Percentiles rank a stretch among this genome's conserved stretches.
Conservation (phyloP, 2,329 filamentous ascomycete genomes). For the Seiridium unicorne region DNA sequence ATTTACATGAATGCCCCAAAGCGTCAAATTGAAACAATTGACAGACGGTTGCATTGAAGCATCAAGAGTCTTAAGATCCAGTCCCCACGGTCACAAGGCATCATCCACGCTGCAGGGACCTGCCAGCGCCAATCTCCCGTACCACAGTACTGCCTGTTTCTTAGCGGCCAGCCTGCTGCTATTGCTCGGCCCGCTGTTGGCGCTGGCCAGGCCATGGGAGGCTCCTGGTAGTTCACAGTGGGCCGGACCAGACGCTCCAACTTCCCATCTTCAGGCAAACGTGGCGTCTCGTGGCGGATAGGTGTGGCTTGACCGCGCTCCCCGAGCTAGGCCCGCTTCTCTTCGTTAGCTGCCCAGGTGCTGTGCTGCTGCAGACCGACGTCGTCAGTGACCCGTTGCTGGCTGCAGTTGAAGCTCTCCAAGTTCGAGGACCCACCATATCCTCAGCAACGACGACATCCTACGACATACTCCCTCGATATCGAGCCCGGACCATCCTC, state of each 20-base stretch:
- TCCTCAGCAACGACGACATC: not conserved
- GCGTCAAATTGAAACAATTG: slow-evolving; percentile 4
- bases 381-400: not conserved
- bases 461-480: not conserved
- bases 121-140: not conserved
- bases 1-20: not conserved
- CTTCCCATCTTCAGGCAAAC: too few species aligned
- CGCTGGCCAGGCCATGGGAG: not conserved
- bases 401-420: too few species aligned
- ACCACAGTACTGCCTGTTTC: too few species aligned
- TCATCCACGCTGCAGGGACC: not conserved
- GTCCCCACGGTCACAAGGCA: not conserved
- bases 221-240: too few species aligned
- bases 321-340: not conserved
- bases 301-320: too few species aligned
- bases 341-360: not conserved
- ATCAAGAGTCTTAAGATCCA: not conserved
- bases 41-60: not conserved
- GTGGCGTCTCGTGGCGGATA: too few species aligned
- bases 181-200: not conserved
- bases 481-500: not conserved
- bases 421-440: not conserved
- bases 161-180: not conserved
- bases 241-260: too few species aligned
- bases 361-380: not conserved